Conservation (phyloP, 129 eudicot genomes). For the Saposhnikovia divaricata region DNA sequence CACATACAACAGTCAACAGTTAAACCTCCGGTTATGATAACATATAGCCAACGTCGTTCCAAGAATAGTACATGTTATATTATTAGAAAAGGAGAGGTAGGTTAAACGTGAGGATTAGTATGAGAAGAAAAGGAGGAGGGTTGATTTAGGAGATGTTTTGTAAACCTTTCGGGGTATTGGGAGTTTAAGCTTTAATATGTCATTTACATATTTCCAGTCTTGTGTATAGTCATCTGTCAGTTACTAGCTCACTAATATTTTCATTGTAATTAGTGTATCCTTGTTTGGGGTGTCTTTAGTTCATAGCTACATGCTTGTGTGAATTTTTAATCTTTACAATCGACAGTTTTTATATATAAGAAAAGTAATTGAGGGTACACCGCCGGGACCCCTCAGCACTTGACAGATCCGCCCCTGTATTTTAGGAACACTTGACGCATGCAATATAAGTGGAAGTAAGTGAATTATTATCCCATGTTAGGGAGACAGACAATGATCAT, state of each 20-base stretch:
- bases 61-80: not conserved
- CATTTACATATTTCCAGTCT: not conserved
- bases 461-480: not conserved
- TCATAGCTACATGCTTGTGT: not conserved
- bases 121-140: not conserved
- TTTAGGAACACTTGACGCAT: not conserved
- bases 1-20: not conserved
- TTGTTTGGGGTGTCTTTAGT: not conserved
- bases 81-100: not conserved
- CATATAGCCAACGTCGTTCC: not conserved
- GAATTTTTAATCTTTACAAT: not conserved
- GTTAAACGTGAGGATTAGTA: not conserved
- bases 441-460: not conserved
- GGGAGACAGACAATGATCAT: not conserved
- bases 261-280: not conserved
- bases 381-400: not conserved
- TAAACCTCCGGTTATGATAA: not conserved
- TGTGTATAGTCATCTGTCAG: not conserved
- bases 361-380: not conserved
- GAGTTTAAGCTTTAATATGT: not conserved
- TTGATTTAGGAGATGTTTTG: not conserved
- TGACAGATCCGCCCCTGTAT: not conserved
- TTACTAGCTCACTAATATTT: not conserved
- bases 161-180: not conserved
- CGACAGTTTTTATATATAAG: not conserved